A percentile compares a stretch with the other conserved stretches of the same genome.
phyloP scores from a whole-genome alignment of 192 early-diverging fungal genomes.

The Coemansia sp. region DNA sequence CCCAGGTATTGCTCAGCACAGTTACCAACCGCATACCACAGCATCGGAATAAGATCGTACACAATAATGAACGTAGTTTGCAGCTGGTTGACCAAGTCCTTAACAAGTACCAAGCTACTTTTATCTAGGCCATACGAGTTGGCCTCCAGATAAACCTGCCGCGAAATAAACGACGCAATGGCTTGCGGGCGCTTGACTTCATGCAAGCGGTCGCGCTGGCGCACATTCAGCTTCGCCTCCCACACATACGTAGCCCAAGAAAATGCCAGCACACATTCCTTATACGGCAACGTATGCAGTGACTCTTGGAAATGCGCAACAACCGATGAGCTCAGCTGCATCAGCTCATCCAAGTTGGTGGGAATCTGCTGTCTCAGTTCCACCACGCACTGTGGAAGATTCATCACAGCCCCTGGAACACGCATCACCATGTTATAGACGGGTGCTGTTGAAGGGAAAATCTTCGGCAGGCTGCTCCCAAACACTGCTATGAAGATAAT shows the following conservation, averaged over 20 bases:
- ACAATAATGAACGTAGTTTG: constrained; percentile 66
- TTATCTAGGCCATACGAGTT: constrained; percentile 86
- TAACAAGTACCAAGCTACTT: constrained; percentile 72
- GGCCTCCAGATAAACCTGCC: constrained; percentile 79
- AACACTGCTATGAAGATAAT: constrained; percentile 35
- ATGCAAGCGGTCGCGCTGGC: constrained; percentile 73
- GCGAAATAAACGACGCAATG: constrained; percentile 66
- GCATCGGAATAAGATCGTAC: constrained; percentile 69
- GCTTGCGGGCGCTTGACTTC: constrained; percentile 68
- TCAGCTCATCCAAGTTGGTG: constrained; percentile 21
- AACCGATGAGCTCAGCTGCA: background rate
- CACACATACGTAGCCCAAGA: constrained; percentile 70
- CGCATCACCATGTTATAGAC: constrained; percentile 24
- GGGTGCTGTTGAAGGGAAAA: constrained; percentile 48
- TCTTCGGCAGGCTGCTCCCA: constrained; percentile 29
- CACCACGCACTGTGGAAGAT: constrained; percentile 24
- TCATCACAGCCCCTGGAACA: constrained; percentile 14
- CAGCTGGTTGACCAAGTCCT: constrained; percentile 60
- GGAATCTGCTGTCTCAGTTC: constrained; percentile 13
- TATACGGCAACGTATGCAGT: constrained; percentile 65
- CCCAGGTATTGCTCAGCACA: constrained; percentile 56
- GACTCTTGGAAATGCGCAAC: constrained; percentile 14
- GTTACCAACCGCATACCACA: constrained; percentile 66
- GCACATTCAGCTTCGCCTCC: constrained; percentile 79
- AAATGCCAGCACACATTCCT: constrained; percentile 74